phyloP scores from a whole-genome alignment of 2,329 filamentous ascomycete genomes.

The Hymenoscyphus albidus region DNA sequence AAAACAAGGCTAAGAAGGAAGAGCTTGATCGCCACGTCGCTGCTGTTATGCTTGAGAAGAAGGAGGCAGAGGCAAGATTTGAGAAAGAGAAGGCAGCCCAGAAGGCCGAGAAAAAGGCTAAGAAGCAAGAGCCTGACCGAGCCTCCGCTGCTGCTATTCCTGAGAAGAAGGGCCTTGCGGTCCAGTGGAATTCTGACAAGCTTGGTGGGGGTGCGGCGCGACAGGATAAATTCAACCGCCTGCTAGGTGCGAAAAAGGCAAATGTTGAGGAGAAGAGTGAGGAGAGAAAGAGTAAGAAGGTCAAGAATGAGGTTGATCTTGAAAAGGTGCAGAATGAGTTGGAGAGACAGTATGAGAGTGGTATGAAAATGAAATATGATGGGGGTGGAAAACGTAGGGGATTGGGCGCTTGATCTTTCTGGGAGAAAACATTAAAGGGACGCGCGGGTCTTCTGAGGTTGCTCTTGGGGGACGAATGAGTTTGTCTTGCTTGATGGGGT shows the following conservation, averaged over 20 bases:
- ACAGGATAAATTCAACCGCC: constrained; percentile 32
- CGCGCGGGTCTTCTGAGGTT: not conserved
- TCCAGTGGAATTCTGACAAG: constrained; percentile 26
- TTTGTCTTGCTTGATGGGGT: not conserved
- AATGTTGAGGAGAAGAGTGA: constrained; percentile 7
- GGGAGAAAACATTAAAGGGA: not conserved
- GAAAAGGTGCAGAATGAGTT: constrained; percentile 34
- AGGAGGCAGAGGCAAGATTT: too few relatives aligned
- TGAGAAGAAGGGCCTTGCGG: not conserved
- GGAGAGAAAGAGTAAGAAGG: constrained; percentile 17
- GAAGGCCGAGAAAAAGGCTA: not conserved
- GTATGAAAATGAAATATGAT: constrained; percentile 38
- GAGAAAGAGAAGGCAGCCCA: too few relatives aligned
- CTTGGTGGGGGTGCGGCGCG: constrained; percentile 29
- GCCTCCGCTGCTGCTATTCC: not conserved
- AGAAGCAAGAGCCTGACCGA: not conserved
- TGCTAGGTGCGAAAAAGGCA: constrained; percentile 26
- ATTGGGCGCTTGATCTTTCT: constrained; percentile 33
- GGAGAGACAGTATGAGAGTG: constrained; percentile 37
- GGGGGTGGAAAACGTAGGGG: constrained; percentile 35
- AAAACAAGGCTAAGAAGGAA: constrained; percentile 8
- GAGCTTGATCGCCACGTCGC: not conserved
- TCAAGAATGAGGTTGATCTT: constrained; percentile 20
- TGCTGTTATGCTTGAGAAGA: not conserved
- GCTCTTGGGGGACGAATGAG: not conserved